Conservation (phyloP, 2,329 filamentous ascomycete genomes). For the Grosmannia clavigera region DNA sequence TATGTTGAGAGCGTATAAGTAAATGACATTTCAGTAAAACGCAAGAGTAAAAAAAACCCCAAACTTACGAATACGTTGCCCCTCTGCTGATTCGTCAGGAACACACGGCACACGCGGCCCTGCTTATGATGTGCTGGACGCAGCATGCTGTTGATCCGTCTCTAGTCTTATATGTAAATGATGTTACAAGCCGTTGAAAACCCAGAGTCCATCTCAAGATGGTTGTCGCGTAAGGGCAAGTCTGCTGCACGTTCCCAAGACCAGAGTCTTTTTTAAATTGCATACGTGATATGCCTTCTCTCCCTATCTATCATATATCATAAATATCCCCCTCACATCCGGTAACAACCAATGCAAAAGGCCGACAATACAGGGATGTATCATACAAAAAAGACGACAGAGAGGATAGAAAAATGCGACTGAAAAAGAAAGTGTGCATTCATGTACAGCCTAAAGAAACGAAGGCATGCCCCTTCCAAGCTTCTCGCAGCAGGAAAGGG, state of each 20-base stretch:
- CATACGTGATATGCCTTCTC: not conserved
- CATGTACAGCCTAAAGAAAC: not conserved
- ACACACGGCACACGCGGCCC: too few species aligned
- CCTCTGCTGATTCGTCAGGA: too few species aligned
- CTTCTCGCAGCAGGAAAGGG: not conserved
- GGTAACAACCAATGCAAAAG: not conserved
- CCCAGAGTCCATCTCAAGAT: too few species aligned
- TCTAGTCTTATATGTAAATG: too few species aligned
- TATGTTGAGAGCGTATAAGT: too few species aligned
- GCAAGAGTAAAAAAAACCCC: too few species aligned
- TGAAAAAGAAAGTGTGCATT: not conserved
- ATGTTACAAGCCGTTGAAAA: too few species aligned
- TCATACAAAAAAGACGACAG: not conserved
- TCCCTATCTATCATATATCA: not conserved
- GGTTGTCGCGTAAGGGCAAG: too few species aligned
- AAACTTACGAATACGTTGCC: too few species aligned
- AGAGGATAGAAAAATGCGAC: not conserved
- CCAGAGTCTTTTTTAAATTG: not conserved
- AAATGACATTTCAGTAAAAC: too few species aligned
- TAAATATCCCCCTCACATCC: not conserved
- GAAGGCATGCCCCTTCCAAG: not conserved
- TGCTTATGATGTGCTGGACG: too few species aligned
- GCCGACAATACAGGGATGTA: not conserved
- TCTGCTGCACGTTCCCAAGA: not conserved
- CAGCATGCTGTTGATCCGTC: too few species aligned